phyloP scores from a whole-genome alignment of 1,139 yeast species.

The Yamadazyma aaseri region DNA sequence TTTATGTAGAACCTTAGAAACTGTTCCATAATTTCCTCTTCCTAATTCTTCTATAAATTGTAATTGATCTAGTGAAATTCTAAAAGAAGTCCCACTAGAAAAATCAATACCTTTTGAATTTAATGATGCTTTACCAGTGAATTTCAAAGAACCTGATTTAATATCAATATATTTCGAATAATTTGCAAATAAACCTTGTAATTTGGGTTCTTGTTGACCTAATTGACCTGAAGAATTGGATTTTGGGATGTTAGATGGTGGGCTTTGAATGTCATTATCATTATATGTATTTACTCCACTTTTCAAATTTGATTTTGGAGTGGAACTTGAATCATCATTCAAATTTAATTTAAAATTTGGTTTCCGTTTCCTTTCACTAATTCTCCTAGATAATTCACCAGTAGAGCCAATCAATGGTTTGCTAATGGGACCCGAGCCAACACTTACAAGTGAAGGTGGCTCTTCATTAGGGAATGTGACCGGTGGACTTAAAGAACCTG shows the following conservation, averaged over 20 bases:
- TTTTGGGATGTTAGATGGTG: neutral
- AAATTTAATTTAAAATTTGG: conserved; percentile 42
- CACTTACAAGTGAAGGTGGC: conserved; percentile 9
- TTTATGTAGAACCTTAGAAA: conserved; percentile 84
- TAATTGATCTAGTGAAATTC: conserved; percentile 82
- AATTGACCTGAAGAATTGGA: neutral
- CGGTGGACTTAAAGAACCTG: conserved; percentile 16
- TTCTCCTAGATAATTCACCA: conserved; percentile 36
- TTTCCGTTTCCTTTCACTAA: conserved; percentile 37
- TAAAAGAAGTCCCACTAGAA: conserved; percentile 81
- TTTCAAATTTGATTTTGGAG: neutral
- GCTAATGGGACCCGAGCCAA: conserved; percentile 8
- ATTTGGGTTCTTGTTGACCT: conserved; percentile 19
- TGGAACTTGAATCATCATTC: conserved; percentile 8
- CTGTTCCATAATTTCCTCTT: conserved; percentile 94
- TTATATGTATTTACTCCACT: neutral
- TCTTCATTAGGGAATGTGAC: conserved; percentile 10
- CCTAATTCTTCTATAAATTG: conserved; percentile 87
- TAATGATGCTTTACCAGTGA: conserved; percentile 89
- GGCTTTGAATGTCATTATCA: conserved; percentile 4
- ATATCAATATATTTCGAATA: conserved; percentile 87
- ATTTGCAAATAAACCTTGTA: conserved; percentile 70
- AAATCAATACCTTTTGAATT: conserved; percentile 93
- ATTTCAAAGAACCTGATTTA: conserved; percentile 86
- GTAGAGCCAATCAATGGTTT: conserved; percentile 20